Percentiles rank a stretch among this genome's conserved stretches.
Conservation (phyloP, 805 yeast genomes). For the Candida corydali region DNA sequence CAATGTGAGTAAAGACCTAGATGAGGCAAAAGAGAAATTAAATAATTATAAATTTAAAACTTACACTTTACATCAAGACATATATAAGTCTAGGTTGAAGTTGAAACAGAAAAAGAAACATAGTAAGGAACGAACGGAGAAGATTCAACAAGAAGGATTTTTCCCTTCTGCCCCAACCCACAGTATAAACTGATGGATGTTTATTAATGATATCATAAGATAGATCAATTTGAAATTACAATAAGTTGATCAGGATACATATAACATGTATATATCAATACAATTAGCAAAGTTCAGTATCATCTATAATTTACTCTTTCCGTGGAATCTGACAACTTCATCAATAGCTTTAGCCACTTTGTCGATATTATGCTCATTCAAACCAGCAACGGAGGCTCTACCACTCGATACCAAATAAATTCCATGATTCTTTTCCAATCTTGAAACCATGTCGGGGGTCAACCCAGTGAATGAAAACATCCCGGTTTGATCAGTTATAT, state of each 20-base stretch:
- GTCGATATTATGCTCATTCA: conserved; percentile 73
- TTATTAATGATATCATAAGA: background rate
- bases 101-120: conserved; percentile 29
- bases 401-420: conserved; percentile 81
- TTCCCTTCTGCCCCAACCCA: conserved; percentile 33
- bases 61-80: conserved; percentile 36
- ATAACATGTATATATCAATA: too few species aligned
- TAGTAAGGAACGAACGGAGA: conserved; percentile 25
- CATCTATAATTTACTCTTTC: conserved; percentile 19
- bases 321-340: conserved; percentile 54
- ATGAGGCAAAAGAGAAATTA: conserved; percentile 13
- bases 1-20: conserved; percentile 13
- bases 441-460: conserved; percentile 66
- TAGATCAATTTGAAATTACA: too few species aligned
- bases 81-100: conserved; percentile 39
- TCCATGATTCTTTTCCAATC: conserved; percentile 73
- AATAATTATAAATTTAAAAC: conserved; percentile 30
- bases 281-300: background rate
- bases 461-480: conserved; percentile 97
- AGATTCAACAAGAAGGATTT: conserved; percentile 29
- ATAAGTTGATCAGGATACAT: too few species aligned
- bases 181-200: background rate
- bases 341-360: conserved; percentile 79
- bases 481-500: conserved; percentile 86
- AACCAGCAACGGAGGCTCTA: conserved; percentile 90